These are phyloP conservation scores for Coniophora puteana DNA, from an alignment of 1,284 basidiomycete genomes.

Conservation along the genomic window DNA sequence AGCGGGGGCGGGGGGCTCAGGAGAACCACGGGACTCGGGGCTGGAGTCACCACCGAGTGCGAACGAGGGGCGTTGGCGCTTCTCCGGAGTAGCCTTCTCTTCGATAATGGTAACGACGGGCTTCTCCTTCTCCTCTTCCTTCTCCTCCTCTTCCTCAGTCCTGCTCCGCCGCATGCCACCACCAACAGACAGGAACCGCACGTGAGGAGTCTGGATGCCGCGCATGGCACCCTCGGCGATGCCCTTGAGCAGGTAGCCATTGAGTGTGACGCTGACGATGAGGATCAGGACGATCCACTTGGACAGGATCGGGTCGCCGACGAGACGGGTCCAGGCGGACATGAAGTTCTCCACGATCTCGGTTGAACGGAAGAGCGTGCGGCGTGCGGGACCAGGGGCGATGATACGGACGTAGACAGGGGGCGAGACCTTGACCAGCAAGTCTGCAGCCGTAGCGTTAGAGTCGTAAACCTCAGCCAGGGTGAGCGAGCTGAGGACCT, in stretches of 20 bases:
- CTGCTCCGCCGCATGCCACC: too few relatives aligned
- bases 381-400: conserved; percentile 26
- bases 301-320: conserved; percentile 91
- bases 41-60: conserved; percentile 16
- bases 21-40: conserved; percentile 16
- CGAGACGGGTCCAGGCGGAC: conserved; percentile 91
- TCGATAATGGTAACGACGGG: conserved; percentile 21
- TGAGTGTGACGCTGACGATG: conserved; percentile 85
- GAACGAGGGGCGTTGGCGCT: conserved; percentile 22
- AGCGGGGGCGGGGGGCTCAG: conserved; percentile 13
- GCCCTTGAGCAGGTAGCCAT: conserved; percentile 91
- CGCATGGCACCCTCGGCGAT: conserved; percentile 48
- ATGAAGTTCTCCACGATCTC: conserved; percentile 80
- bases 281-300: conserved; percentile 96
- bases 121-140: conserved; percentile 26
- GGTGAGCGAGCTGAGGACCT: conserved; percentile 59
- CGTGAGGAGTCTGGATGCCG: conserved; percentile 34
- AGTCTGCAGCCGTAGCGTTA: conserved; percentile 32
- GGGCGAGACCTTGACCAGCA: conserved; percentile 72
- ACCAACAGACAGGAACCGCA: conserved; percentile 44
- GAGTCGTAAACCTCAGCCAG: conserved; percentile 26
- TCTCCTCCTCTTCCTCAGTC: conserved; percentile 19
- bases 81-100: conserved; percentile 10
- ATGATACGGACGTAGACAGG: conserved; percentile 59
- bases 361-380: conserved; percentile 21